phyloP scores from a whole-genome alignment of 805 yeast genomes.

The Wickerhamiella sorbophila region DNA sequence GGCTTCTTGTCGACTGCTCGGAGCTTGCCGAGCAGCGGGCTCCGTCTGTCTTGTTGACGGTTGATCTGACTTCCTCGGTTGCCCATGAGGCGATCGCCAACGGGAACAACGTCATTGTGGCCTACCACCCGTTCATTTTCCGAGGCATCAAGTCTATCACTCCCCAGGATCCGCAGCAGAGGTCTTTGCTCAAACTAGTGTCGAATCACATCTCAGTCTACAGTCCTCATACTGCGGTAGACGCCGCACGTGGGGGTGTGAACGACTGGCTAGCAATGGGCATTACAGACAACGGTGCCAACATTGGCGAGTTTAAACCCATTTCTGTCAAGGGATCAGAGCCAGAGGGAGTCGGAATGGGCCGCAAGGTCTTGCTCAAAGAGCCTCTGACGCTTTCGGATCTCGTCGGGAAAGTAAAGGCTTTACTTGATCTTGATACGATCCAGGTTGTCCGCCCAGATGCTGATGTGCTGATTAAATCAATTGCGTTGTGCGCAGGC shows the following conservation, averaged over 20 bases:
- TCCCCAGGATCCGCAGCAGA: constrained; percentile 65
- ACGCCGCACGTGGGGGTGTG: constrained; percentile 85
- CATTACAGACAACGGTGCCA: constrained; percentile 25
- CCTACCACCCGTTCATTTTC: constrained; percentile 93
- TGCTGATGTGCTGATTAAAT: constrained; percentile 27
- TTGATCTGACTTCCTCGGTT: constrained; percentile 73
- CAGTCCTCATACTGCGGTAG: constrained; percentile 92
- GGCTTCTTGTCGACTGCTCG: constrained; percentile 64
- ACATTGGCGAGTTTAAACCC: constrained; percentile 17
- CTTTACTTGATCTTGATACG: constrained; percentile 34
- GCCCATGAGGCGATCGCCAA: constrained; percentile 66
- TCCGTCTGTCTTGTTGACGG: constrained; percentile 43
- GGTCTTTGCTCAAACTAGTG: constrained; percentile 54
- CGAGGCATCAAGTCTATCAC: constrained; percentile 67
- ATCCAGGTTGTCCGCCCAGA: constrained; percentile 41
- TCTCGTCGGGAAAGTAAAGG: constrained; percentile 41
- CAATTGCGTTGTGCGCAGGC: constrained; percentile 88
- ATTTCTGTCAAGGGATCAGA: constrained; percentile 29
- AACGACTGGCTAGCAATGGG: constrained; percentile 80
- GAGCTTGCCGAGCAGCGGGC: constrained; percentile 11
- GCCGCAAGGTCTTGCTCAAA: constrained; percentile 45
- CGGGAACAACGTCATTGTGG: constrained; percentile 47
- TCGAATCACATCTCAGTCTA: constrained; percentile 76
- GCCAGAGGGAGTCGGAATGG: constrained; percentile 59
- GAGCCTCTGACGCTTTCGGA: constrained; percentile 31